Conservation (phyloP, 306 rosid genomes). For the Psophocarpus tetragonolobus region DNA sequence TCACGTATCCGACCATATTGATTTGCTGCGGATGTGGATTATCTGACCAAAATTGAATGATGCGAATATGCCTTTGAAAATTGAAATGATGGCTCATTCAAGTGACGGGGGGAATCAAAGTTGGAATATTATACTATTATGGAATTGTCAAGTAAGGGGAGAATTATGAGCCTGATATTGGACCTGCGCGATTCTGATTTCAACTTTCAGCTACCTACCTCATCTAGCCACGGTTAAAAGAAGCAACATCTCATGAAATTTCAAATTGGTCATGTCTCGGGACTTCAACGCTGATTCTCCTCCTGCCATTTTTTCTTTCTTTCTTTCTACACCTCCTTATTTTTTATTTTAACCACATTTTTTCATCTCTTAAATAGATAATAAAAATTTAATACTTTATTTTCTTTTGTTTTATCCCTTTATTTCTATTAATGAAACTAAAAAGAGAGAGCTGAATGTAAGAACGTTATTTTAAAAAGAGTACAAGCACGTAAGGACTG, state of each 20-base stretch:
- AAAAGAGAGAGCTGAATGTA: not conserved
- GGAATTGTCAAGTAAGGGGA: not conserved
- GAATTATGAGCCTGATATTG: not conserved
- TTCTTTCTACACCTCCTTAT: not conserved
- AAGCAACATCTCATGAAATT: not conserved
- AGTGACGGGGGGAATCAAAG: not conserved
- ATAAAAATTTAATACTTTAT: too few species aligned
- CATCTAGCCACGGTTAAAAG: not conserved
- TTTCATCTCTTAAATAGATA: not conserved
- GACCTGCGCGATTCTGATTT: not conserved
- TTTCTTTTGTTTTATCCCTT: not conserved
- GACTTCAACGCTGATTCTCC: not conserved
- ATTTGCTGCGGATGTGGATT: not conserved
- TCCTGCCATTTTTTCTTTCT: too few species aligned
- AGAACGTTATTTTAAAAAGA: not conserved
- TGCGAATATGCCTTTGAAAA: slow-evolving; percentile 3
- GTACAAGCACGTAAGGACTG: not conserved
- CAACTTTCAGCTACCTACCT: not conserved
- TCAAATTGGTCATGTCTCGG: not conserved
- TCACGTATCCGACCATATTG: not conserved
- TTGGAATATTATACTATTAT: not conserved
- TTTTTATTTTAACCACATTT: too few species aligned
- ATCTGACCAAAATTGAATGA: not conserved
- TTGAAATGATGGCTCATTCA: not conserved
- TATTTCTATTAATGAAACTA: not conserved